Percentiles rank a stretch among this genome's conserved stretches.
Evolutionary conservation across 23 red algal species (phyloP).

Genomic region (Agarophyton chilense): DNA sequence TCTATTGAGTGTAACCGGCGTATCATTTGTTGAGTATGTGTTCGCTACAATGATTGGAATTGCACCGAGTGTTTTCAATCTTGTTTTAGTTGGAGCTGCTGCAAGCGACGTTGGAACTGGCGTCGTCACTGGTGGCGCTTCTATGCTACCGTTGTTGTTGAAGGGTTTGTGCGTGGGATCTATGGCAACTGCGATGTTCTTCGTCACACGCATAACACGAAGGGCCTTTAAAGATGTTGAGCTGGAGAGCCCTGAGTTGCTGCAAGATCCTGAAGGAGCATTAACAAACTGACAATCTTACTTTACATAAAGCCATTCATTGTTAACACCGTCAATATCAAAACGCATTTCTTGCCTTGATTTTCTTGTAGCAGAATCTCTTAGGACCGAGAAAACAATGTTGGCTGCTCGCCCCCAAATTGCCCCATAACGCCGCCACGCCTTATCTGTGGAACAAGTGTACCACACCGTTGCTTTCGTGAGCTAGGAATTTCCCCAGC

Average conservation of each 20-base stretch:
- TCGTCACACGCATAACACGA: conserved; percentile 8
- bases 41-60: conserved; percentile 56
- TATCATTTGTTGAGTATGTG: conserved; percentile 51
- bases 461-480: background rate
- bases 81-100: conserved; percentile 55
- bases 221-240: conserved; percentile 34
- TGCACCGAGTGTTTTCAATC: conserved; percentile 50
- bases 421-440: no score
- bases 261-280: background rate
- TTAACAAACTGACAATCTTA: conserved; percentile 50
- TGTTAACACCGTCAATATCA: background rate
- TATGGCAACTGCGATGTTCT: conserved; percentile 34
- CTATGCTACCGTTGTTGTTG: background rate
- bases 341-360: background rate
- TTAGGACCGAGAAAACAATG: background rate
- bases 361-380: no score
- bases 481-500: background rate
- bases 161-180: conserved; percentile 29
- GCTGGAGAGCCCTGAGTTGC: background rate
- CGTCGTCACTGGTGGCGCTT: conserved; percentile 20
- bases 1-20: conserved; percentile 58
- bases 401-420: background rate
- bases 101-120: conserved; percentile 41
- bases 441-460: conserved; percentile 6
- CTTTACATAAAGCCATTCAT: conserved; percentile 22